Percentiles rank a stretch among this genome's conserved stretches.
phyloP scores from a whole-genome alignment of 2,329 filamentous ascomycete species.

The Fusarium concolor region DNA sequence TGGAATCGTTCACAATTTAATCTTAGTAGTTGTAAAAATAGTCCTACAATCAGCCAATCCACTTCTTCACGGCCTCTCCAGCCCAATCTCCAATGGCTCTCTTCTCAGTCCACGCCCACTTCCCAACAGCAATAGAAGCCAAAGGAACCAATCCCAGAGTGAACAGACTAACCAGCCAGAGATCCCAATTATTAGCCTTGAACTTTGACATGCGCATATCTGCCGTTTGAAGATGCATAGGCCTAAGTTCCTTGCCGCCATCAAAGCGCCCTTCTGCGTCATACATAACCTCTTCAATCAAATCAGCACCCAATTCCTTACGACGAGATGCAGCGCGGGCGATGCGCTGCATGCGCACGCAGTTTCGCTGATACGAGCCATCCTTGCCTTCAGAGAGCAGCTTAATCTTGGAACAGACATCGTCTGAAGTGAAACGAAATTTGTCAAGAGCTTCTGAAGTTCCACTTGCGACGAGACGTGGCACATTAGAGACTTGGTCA shows the following conservation, averaged over 20 bases:
- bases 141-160: background rate
- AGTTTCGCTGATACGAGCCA: slow-evolving; percentile 48
- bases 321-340: slow-evolving; percentile 50
- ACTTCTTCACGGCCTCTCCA: background rate
- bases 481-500: slow-evolving; percentile 55
- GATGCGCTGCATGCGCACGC: slow-evolving; percentile 52
- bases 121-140: background rate
- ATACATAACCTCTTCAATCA: slow-evolving; percentile 56
- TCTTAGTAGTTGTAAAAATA: background rate
- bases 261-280: slow-evolving; percentile 46
- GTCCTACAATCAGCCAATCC: background rate
- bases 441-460: slow-evolving; percentile 53
- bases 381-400: slow-evolving; percentile 42
- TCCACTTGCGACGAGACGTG: slow-evolving; percentile 50
- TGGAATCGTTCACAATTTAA: too few relatives aligned
- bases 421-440: slow-evolving; percentile 13
- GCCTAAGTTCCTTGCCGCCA: slow-evolving; percentile 35
- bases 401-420: slow-evolving; percentile 1
- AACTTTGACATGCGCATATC: slow-evolving; percentile 54
- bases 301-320: slow-evolving; percentile 53
- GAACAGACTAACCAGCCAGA: slow-evolving; percentile 34
- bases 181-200: slow-evolving; percentile 54
- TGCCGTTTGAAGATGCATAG: slow-evolving; percentile 58
- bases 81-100: background rate
- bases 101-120: background rate